These are phyloP conservation scores for Ophiostoma sp. DNA, from an alignment of 2,329 filamentous ascomycete species.

Conservation along the genomic window DNA sequence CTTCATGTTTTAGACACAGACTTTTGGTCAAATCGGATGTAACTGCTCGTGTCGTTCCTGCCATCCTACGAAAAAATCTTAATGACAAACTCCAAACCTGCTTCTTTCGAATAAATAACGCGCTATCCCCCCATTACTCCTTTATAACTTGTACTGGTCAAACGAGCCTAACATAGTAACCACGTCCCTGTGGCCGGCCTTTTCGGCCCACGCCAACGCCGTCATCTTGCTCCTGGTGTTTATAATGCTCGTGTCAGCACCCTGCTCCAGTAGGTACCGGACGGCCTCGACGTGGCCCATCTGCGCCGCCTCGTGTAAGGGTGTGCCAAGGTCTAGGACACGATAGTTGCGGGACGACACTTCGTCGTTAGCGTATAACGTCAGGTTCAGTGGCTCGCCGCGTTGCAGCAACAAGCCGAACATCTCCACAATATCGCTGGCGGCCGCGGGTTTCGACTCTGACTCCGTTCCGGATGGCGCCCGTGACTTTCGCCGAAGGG, in stretches of 20 bases:
- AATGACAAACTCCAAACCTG: too few species aligned
- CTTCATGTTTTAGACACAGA: too few species aligned
- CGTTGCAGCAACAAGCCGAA: not conserved
- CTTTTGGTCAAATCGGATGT: too few species aligned
- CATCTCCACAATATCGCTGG: constrained; percentile 38
- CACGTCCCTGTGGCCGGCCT: constrained; percentile 7
- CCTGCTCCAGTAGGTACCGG: constrained; percentile 5
- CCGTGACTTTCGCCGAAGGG: constrained; percentile 1
- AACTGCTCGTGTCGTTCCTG: too few species aligned
- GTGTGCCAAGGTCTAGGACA: not conserved
- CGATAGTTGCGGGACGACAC: not conserved
- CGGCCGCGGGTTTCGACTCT: not conserved
- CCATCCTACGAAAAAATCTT: too few species aligned
- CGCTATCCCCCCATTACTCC: not conserved
- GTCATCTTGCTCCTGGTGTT: constrained; percentile 7
- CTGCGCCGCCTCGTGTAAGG: not conserved
- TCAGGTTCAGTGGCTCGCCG: constrained; percentile 17
- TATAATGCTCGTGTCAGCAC: not conserved
- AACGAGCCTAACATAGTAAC: constrained; percentile 38
- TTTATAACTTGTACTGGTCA: not conserved
- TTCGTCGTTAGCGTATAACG: constrained; percentile 14
- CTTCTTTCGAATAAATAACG: too few species aligned
- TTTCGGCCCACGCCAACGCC: constrained; percentile 18
- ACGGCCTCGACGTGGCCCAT: constrained; percentile 1
- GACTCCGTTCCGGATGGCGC: not conserved